Evolutionary conservation across 2,329 filamentous ascomycete species (phyloP).

Genomic region (Neobulgaria alba): DNA sequence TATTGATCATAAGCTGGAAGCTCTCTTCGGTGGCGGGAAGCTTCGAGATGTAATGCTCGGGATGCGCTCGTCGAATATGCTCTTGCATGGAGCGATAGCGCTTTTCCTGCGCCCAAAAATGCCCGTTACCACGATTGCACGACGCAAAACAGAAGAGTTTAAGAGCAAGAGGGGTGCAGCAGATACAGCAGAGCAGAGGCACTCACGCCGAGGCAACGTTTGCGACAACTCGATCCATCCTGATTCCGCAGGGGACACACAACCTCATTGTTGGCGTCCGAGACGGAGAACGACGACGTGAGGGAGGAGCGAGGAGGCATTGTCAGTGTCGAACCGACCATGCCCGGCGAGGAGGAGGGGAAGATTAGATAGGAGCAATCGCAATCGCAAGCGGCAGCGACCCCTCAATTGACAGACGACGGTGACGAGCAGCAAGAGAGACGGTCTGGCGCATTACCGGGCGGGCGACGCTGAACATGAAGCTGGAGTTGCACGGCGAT

Average conservation of each 20-base stretch:
- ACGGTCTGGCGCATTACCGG: no score
- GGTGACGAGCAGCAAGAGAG: no score
- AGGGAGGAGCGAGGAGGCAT: conserved; percentile 87
- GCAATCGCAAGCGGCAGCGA: neutral
- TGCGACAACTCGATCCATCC: conserved; percentile 93
- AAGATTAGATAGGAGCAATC: conserved; percentile 1
- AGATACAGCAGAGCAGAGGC: conserved; percentile 26
- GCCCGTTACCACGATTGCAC: conserved; percentile 29
- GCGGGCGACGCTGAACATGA: neutral
- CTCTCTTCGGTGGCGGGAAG: conserved; percentile 96
- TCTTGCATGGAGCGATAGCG: conserved; percentile 98
- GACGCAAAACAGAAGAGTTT: conserved; percentile 19
- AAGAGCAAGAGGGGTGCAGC: conserved; percentile 20
- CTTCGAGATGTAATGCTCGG: conserved; percentile 95
- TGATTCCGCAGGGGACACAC: conserved; percentile 93
- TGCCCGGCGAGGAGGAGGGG: conserved; percentile 27
- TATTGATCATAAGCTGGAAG: conserved; percentile 93
- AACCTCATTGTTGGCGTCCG: conserved; percentile 90
- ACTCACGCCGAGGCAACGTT: conserved; percentile 97
- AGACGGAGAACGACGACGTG: conserved; percentile 85
- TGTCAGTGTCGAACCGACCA: conserved; percentile 47
- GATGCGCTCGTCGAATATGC: conserved; percentile 94
- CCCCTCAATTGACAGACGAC: neutral
- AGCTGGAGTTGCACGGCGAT: neutral
- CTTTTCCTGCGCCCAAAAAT: conserved; percentile 60